Base-by-base conservation (phyloP, 164 flowering plant species). In the Tetrastigma voinierianum region DNA sequence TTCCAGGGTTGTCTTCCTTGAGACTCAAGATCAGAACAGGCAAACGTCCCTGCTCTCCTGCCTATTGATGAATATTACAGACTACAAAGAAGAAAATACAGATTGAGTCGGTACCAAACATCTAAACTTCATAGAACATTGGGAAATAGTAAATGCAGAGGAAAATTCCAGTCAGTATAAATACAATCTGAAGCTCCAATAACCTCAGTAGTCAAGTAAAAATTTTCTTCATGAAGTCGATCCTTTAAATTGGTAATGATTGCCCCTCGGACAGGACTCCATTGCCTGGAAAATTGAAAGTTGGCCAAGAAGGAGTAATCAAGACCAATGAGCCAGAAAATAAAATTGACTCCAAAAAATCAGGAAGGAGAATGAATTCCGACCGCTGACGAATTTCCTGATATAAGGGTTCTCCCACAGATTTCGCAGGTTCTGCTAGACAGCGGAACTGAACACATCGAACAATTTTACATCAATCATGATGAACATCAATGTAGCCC, bases 201-300 rank as follows among this genome's bases (percentile, higher is more conserved):
- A 72, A 91, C 99, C 96, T 96, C 98, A 11, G 98, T 96, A 46
- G 59, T 78, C 70, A 96, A 77, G 76, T 90, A 90, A 66, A 91
- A 76, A 65, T 93, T 91, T 67, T 96, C 98, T 78, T 96, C 97
- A 51, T 64, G 67, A 20, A 96, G 79, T 40, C 66, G 59, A 53
- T 87, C 86, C 70, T 88, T 76, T 2, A 87, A 73, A 68, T 85
- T 78, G 5, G 63, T 63, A 23, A 82, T 74, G 11, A 84, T 66
- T 53, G 66, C 81, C 74, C n/a, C 71, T 93, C 12, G 98, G 97
- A 76, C 92, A 90, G 20, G 96, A 85, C 40, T 82, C 87, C 96
- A 96, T 90, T 46, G 83, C 96, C 98, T 96, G 67, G 43, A 5
- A 62, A 59, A 16, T 32, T 65, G 17, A 1, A 57, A 8, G 20